Evolutionary conservation across 331 rosid species (phyloP).

Genomic region (Pyracantha coccinea): DNA sequence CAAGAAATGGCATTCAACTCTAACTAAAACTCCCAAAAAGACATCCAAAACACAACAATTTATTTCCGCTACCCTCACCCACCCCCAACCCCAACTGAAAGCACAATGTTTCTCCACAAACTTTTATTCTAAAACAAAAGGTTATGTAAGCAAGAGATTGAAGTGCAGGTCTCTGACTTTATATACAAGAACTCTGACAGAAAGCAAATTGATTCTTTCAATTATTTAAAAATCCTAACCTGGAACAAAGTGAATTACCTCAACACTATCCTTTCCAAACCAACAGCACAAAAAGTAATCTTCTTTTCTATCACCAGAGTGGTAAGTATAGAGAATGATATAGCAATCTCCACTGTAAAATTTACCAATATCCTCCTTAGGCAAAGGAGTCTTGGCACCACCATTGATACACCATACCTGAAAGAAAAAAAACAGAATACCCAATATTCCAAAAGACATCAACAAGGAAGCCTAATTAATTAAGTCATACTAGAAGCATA

Average conservation of each 20-base stretch:
- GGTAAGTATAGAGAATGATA: slow-evolving; percentile 72
- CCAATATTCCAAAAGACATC: not conserved
- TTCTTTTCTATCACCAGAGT: slow-evolving; percentile 93
- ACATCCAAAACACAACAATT: not conserved
- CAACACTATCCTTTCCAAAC: slow-evolving; percentile 84
- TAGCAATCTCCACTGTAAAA: slow-evolving; percentile 94
- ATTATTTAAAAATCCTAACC: slow-evolving; percentile 10
- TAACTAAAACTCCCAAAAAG: too few relatives aligned
- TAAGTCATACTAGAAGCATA: slow-evolving; percentile 15
- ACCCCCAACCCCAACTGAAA: not conserved
- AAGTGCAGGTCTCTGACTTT: not conserved
- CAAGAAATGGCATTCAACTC: too few relatives aligned
- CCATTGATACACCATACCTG: slow-evolving; percentile 91
- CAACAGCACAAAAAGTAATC: slow-evolving; percentile 85
- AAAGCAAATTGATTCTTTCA: not conserved
- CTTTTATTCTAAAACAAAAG: not conserved
- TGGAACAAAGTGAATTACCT: slow-evolving; percentile 44
- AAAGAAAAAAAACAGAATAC: slow-evolving; percentile 17
- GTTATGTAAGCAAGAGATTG: not conserved
- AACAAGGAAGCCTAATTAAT: not conserved
- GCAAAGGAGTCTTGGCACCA: slow-evolving; percentile 67
- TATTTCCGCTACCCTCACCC: not conserved
- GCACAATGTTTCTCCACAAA: not conserved
- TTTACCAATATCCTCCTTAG: slow-evolving; percentile 76
- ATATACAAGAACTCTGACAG: not conserved